Evolutionary conservation across 2,329 filamentous ascomycete genomes (phyloP).

Genomic region (Pseudogymnoascus sp.): DNA sequence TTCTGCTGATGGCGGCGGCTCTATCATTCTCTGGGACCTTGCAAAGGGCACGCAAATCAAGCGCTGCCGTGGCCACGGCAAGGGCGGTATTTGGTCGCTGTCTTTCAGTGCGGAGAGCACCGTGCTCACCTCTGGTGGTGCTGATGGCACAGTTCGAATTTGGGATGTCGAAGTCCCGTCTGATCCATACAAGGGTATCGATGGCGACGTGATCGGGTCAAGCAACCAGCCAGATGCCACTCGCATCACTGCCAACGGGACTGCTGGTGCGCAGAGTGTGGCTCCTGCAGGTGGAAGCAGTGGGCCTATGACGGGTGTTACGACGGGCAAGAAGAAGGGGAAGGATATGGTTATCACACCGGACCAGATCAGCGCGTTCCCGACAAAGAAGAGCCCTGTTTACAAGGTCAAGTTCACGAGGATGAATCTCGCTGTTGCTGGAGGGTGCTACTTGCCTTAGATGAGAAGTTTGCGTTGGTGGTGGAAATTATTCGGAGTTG

Average conservation of each 20-base stretch:
- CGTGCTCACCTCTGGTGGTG: constrained; percentile 81
- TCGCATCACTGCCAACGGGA: constrained; percentile 44
- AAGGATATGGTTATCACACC: constrained; percentile 88
- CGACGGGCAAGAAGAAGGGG: constrained; percentile 61
- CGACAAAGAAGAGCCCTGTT: constrained; percentile 92
- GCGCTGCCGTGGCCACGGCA: constrained; percentile 86
- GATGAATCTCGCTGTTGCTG: constrained; percentile 89
- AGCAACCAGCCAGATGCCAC: constrained; percentile 45
- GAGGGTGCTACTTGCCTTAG: constrained; percentile 53
- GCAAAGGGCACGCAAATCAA: constrained; percentile 81
- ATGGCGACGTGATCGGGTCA: constrained; percentile 33
- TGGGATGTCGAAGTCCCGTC: constrained; percentile 82
- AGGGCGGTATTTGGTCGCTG: constrained; percentile 88
- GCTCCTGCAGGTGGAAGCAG: constrained; percentile 27
- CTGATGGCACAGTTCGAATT: constrained; percentile 85
- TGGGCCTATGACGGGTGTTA: constrained; percentile 24
- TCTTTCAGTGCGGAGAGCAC: constrained; percentile 91
- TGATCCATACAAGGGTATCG: constrained; percentile 54
- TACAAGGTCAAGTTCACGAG: constrained; percentile 89
- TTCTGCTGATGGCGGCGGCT: constrained; percentile 79
- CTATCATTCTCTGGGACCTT: constrained; percentile 92
- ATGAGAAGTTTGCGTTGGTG: neutral
- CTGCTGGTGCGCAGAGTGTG: constrained; percentile 29
- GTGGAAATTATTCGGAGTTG: constrained; percentile 6
- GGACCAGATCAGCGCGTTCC: constrained; percentile 90